These are phyloP conservation scores for Phaeosphaeria sp. DNA, from an alignment of 2,329 filamentous ascomycete genomes.

Conservation along the genomic window DNA sequence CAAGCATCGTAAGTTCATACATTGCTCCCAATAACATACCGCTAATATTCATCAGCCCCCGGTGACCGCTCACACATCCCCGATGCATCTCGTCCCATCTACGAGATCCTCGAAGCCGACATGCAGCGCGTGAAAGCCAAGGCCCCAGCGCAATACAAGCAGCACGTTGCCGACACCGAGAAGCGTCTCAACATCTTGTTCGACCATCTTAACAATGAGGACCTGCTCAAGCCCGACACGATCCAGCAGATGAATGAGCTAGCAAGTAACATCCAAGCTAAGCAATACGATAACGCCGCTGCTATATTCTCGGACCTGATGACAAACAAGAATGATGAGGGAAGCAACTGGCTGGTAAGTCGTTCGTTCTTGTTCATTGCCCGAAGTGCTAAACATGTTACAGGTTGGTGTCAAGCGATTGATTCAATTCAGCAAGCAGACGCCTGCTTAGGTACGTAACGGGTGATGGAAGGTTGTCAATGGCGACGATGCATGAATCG, in stretches of 20 bases:
- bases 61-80: slow-evolving; percentile 94
- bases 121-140: slow-evolving; percentile 88
- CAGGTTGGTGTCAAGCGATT: slow-evolving; percentile 49
- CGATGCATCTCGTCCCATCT: slow-evolving; percentile 74
- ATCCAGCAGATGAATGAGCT: slow-evolving; percentile 70
- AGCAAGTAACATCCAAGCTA: slow-evolving; percentile 46
- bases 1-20: slow-evolving; percentile 70
- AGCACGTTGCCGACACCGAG: slow-evolving; percentile 91
- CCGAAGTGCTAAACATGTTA: slow-evolving; percentile 7
- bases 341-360: slow-evolving; percentile 60
- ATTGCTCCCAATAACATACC: neutral
- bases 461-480: neutral
- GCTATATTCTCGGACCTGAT: slow-evolving; percentile 55
- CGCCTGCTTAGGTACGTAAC: slow-evolving; percentile 17
- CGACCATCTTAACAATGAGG: slow-evolving; percentile 95
- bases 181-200: slow-evolving; percentile 94
- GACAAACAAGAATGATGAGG: slow-evolving; percentile 57
- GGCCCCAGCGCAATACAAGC: slow-evolving; percentile 84
- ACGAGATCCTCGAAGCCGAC: slow-evolving; percentile 80
- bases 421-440: slow-evolving; percentile 48
- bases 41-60: slow-evolving; percentile 54
- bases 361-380: neutral
- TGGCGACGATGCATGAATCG: neutral
- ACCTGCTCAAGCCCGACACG: slow-evolving; percentile 82
- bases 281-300: slow-evolving; percentile 55